Evolutionary conservation across 306 rosid species (phyloP), one percentile per base, ranked within the genome.

Genomic region (Chamaecrista fasciculata): DNA sequence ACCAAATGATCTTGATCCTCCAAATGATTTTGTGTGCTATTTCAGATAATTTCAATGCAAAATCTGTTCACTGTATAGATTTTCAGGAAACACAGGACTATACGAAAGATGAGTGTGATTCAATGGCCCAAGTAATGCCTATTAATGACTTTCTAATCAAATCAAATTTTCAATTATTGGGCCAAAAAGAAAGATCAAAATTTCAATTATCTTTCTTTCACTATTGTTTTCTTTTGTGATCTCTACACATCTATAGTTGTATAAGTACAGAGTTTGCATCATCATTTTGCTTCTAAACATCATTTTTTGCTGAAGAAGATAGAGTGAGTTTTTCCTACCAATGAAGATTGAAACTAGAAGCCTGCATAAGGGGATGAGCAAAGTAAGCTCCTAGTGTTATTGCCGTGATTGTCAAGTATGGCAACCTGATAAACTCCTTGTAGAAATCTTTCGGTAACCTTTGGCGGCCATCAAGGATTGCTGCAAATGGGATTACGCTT

Each of bases 281-380:
- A 6, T 19, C 23, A 7, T 46, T 29, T 29, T 33, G 19, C 47
- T 58, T 37, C 33, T 19, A 9, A 14, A 33, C 36, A 21, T 40
- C 25, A 55, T 31, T 36, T 49, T 50, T 36, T 49, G 66, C 64
- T 20, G 24, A 66, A 66, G 70, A 16, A 2, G 1, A 37, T 26
- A 65, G 24, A 21, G 57, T 8, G 42, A 21, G 44, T 42, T 63
- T 12, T 46, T 33, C 66, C 81, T 85, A 93, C 98, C 98, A 93
- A 78, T 85, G 97, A 80, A 93, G 97, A 18, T 79, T 81, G 72
- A 75, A 90, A 81, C 97, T 90, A 23, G 86, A 86, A 9, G 90
- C 85, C 66, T 83, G 96, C 98, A 94, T 90, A 37, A 88, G 86
- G 1, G 98, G 97, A 71, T 94, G 98, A 8, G 91, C 97, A 67